These are phyloP conservation scores for Silybum marianum DNA, from an alignment of 129 eudicot genomes.

Conservation along the genomic window DNA sequence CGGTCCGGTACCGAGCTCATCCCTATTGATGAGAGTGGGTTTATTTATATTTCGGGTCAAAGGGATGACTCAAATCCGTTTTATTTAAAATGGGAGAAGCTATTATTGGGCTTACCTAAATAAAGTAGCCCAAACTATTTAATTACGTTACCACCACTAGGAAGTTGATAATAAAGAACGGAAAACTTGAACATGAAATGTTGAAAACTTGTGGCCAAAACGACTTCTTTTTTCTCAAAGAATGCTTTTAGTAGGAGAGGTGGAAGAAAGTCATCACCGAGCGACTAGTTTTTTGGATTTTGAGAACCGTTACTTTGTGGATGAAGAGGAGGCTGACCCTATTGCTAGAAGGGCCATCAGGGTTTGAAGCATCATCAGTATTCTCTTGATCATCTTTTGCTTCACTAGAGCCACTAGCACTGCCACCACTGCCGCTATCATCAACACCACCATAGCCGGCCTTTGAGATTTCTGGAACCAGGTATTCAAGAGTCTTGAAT, in stretches of 20 bases:
- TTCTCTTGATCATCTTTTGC: slow-evolving; percentile 39
- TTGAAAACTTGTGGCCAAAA: slow-evolving; percentile 24
- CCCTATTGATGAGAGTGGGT: background rate
- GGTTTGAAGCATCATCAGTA: slow-evolving; percentile 43
- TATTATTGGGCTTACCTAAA: no score
- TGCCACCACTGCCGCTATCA: slow-evolving; percentile 30
- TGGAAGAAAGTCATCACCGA: slow-evolving; percentile 6
- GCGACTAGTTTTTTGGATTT: slow-evolving; percentile 35
- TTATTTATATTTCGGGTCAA: background rate
- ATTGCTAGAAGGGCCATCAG: slow-evolving; percentile 33
- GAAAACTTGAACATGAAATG: slow-evolving; percentile 30
- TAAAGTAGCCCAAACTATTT: no score
- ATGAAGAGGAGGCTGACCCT: slow-evolving; percentile 49
- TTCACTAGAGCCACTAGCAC: slow-evolving; percentile 35
- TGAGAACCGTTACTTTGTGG: slow-evolving; percentile 40
- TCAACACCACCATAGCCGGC: slow-evolving; percentile 36
- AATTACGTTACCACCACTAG: background rate
- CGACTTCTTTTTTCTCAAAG: slow-evolving; percentile 21
- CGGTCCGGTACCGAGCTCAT: no score
- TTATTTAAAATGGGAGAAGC: no score
- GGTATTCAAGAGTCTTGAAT: slow-evolving; percentile 67
- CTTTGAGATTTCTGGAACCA: slow-evolving; percentile 58
- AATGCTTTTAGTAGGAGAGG: slow-evolving; percentile 12
- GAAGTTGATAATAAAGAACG: slow-evolving; percentile 33
- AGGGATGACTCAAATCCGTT: background rate